These are phyloP conservation scores for Cupressus sempervirens DNA, from an alignment of 75 land plant species.

Conservation along the genomic window DNA sequence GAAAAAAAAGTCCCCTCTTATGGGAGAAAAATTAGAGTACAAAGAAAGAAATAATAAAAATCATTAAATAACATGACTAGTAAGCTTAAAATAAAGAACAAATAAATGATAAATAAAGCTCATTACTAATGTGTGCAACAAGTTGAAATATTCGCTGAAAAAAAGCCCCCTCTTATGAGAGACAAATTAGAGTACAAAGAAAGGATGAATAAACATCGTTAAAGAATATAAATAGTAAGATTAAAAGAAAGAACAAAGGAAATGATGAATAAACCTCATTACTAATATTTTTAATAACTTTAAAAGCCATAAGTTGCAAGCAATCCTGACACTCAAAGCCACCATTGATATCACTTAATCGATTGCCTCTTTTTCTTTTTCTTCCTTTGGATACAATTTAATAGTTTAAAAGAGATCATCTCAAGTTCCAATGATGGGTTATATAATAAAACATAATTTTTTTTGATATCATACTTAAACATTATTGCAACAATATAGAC, in stretches of 20 bases:
- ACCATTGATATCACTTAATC: not conserved
- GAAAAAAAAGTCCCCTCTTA: no score
- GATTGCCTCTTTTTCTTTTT: no score
- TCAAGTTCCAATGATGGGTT: not conserved
- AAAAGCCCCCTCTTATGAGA: not conserved
- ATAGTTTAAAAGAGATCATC: conserved; percentile 1
- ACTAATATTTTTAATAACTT: not conserved
- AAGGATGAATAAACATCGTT: not conserved
- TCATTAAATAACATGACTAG: no score
- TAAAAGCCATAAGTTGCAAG: not conserved
- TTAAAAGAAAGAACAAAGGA: not conserved
- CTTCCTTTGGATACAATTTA: not conserved
- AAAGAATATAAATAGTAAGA: no score
- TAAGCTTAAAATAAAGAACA: no score
- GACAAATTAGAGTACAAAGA: not conserved
- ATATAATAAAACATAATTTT: not conserved
- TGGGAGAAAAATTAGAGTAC: no score
- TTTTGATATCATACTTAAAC: not conserved
- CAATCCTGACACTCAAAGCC: not conserved
- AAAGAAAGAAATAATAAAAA: no score
- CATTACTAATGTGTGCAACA: no score
- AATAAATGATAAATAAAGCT: no score
- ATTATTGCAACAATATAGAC: not conserved
- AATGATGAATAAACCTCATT: conserved; percentile 6
- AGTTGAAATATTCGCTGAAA: no score